Conservation (phyloP, 1,139 yeast genomes). For the Suhomyces bribrorum region DNA sequence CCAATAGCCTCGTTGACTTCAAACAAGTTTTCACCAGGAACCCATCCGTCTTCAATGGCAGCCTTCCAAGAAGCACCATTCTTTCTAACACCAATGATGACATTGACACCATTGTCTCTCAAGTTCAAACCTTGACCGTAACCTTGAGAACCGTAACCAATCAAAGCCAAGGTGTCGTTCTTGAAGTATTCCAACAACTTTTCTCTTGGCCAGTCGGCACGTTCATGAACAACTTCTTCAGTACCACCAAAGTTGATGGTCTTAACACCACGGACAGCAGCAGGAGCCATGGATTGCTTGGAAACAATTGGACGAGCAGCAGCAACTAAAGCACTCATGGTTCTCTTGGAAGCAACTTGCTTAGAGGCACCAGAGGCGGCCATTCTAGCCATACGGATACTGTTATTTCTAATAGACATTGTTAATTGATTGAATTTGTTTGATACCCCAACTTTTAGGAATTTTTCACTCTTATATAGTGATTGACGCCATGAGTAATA, state of each 20-base stretch:
- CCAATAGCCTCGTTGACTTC: constrained; percentile 89
- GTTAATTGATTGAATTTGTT: constrained; percentile 10
- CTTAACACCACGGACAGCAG: constrained; percentile 81
- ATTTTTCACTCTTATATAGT: constrained; percentile 15
- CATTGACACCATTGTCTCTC: constrained; percentile 98
- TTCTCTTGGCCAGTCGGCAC: constrained; percentile 99
- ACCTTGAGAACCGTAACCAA: constrained; percentile 99
- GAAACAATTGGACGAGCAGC: constrained; percentile 50
- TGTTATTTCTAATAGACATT: constrained; percentile 66
- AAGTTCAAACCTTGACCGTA: constrained; percentile 99
- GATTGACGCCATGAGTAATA: constrained; percentile 10
- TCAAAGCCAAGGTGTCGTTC: constrained; percentile 94
- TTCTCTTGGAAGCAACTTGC: constrained; percentile 62
- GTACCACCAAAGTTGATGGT: constrained; percentile 96
- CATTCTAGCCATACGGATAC: constrained; percentile 62
- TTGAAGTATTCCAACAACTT: constrained; percentile 94
- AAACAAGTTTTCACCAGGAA: constrained; percentile 97
- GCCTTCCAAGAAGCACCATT: constrained; percentile 99
- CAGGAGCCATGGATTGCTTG: constrained; percentile 34
- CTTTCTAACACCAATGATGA: constrained; percentile 97
- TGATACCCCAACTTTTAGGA: constrained; percentile 2
- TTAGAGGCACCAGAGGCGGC: constrained; percentile 54
- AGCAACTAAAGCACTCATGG: constrained; percentile 61
- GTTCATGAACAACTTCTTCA: constrained; percentile 94
- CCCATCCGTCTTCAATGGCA: constrained; percentile 99